Base-by-base conservation (phyloP, 768 basidiomycete species). In the Dioszegia hungarica region DNA sequence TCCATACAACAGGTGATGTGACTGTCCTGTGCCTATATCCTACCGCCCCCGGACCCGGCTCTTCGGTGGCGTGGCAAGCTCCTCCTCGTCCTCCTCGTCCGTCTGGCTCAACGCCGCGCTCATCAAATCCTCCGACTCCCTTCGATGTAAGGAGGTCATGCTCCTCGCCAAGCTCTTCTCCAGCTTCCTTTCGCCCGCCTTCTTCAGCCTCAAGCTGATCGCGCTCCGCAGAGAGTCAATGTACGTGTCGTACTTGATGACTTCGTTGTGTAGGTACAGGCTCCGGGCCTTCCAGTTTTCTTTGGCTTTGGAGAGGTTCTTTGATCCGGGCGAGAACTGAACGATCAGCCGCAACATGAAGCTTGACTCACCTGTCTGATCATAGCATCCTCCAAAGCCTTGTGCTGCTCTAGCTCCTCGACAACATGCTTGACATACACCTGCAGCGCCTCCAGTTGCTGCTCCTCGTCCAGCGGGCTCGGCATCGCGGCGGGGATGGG, bases 211-310 rank as follows among this genome's bases (percentile, higher is more conserved):
- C 39, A 94, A 80, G 9, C 80, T 79, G 86, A 92, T 93, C 34
- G 88, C 93, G 3, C 80, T 77, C 72, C 86, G 84, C 28, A 99
- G 81, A 5, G 91, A 89, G 62, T 94, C 91, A 54, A 94, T 86
- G 74, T 99, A 99, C 15, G 88, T 88, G 51, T 90, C 86, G 76
- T 97, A 98, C 75, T 98, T 98, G 72, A 91, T 89, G 38, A 90
- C 89, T 78, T 99, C 94, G 9, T 87, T 84, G 51, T 92, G 81
- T 44, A 98, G 79, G 74, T 89, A 89, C 68, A 89, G 86, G 2
- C 89, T 90, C 73, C 88, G 93, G 73, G 84, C 87, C 78, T 89
- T 88, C 90, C 92, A 98, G 72, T 99, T 99, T 59, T 82, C 82
- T 64, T 84, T 81, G 0, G 95, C 86, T 77, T 86, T 97, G 63